Evolutionary conservation across 2,329 filamentous ascomycete genomes (phyloP).

Genomic region (Clonostachys rosea): DNA sequence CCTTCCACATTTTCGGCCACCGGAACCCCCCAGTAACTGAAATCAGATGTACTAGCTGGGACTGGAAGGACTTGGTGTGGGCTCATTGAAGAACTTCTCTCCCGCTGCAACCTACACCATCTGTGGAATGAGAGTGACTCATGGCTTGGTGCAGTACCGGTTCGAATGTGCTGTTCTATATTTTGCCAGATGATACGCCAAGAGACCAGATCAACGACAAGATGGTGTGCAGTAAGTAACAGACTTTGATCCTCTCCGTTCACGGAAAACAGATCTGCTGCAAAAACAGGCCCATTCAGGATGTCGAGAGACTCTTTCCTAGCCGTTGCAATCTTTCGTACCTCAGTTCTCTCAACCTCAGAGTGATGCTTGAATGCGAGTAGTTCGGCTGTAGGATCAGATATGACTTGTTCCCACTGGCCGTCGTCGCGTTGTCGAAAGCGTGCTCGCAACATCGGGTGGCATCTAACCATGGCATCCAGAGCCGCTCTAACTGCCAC

Average conservation of each 20-base stretch:
- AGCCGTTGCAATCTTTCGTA: constrained; percentile 10
- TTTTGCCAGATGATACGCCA: constrained; percentile 39
- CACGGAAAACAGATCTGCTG: no score
- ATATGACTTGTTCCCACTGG: constrained; percentile 4
- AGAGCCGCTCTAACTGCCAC: constrained; percentile 11
- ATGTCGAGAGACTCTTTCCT: no score
- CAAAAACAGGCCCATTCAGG: no score
- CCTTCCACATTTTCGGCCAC: background rate
- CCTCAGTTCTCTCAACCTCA: no score
- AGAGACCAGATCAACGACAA: constrained; percentile 38
- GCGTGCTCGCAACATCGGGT: constrained; percentile 7
- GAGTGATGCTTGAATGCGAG: constrained; percentile 1
- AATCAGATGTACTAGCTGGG: constrained; percentile 8
- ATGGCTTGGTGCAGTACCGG: constrained; percentile 22
- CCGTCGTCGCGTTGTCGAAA: constrained; percentile 1
- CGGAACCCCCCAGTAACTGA: constrained; percentile 13
- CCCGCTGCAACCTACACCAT: background rate
- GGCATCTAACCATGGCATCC: background rate
- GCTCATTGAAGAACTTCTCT: background rate
- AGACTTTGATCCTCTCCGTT: constrained; percentile 10
- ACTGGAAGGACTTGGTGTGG: constrained; percentile 3
- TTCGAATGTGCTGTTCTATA: constrained; percentile 26
- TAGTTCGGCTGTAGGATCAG: background rate
- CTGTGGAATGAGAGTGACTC: constrained; percentile 36
- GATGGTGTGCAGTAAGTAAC: constrained; percentile 26